These are phyloP conservation scores for Heritiera littoralis DNA, from an alignment of 345 rosid species.

Conservation along the genomic window DNA sequence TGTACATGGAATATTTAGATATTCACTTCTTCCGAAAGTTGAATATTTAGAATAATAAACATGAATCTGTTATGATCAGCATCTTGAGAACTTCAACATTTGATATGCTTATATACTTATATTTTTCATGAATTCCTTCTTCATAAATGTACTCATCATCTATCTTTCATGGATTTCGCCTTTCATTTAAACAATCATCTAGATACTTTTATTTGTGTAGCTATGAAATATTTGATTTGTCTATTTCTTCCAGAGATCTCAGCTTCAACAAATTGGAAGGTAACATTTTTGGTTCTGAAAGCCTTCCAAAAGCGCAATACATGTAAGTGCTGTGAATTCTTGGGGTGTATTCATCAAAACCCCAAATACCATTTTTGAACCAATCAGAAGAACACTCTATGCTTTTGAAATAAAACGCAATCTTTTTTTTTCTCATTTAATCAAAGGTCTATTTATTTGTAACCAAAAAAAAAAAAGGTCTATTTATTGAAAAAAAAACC, in stretches of 20 bases:
- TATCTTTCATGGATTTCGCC: not conserved
- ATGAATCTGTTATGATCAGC: too few relatives aligned
- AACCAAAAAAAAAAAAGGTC: not conserved
- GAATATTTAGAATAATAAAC: not conserved
- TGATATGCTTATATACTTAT: too few relatives aligned
- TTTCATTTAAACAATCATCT: not conserved
- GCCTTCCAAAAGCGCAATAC: slow-evolving; percentile 25
- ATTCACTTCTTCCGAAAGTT: not conserved
- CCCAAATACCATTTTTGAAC: not conserved
- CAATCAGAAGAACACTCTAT: not conserved
- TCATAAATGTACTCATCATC: not conserved
- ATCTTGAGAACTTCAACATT: too few relatives aligned
- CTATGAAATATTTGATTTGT: not conserved
- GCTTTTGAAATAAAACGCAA: not conserved
- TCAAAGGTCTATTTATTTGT: not conserved
- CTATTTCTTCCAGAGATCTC: slow-evolving; percentile 43
- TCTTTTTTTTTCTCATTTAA: not conserved
- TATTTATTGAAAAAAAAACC: not conserved
- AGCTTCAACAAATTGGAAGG: slow-evolving; percentile 57
- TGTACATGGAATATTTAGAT: not conserved
- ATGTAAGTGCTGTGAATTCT: slow-evolving; percentile 35
- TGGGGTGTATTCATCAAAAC: not conserved
- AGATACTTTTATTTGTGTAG: not conserved
- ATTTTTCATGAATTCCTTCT: not conserved
- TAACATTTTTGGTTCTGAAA: slow-evolving; percentile 31